A percentile compares a stretch with the other conserved stretches of the same genome.
Conservation (phyloP, 164 flowering plant species). For the Macadamia tetraphylla region DNA sequence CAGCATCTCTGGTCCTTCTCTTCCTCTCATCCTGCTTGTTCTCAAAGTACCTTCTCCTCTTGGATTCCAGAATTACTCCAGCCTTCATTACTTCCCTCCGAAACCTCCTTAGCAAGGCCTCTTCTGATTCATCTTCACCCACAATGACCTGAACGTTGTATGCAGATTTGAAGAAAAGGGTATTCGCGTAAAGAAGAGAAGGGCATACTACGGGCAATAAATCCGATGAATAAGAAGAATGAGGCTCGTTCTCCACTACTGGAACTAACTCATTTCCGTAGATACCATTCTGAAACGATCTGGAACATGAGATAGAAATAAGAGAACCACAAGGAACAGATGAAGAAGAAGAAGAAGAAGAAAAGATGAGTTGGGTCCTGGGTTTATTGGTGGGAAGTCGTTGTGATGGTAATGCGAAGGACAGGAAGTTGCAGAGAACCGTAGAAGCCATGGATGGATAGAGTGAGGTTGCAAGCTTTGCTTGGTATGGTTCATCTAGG, state of each 20-base stretch:
- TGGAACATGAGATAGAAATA: conserved; percentile 1
- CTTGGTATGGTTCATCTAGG: too few relatives aligned
- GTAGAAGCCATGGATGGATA: conserved; percentile 19
- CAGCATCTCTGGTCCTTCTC: conserved; percentile 60
- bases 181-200: conserved; percentile 51
- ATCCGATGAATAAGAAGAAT: conserved; percentile 19
- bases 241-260: conserved; percentile 2
- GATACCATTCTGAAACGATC: conserved; percentile 3
- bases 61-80: conserved; percentile 63
- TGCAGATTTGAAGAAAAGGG: conserved; percentile 47
- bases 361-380: conserved; percentile 4
- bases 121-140: conserved; percentile 71
- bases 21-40: conserved; percentile 63
- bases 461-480: background rate
- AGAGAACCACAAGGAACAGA: conserved; percentile 4
- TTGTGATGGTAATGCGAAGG: conserved; percentile 34
- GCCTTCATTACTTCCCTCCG: conserved; percentile 66
- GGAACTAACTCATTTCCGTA: conserved; percentile 4
- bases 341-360: background rate
- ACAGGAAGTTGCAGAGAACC: conserved; percentile 34
- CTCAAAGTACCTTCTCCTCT: conserved; percentile 54
- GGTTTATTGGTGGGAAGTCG: conserved; percentile 11
- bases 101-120: conserved; percentile 53
- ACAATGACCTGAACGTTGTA: conserved; percentile 63
- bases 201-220: conserved; percentile 52